Evolutionary conservation across 2,329 filamentous ascomycete species (phyloP), one percentile per base, ranked within the genome.

Genomic region (Curvularia lunata): DNA sequence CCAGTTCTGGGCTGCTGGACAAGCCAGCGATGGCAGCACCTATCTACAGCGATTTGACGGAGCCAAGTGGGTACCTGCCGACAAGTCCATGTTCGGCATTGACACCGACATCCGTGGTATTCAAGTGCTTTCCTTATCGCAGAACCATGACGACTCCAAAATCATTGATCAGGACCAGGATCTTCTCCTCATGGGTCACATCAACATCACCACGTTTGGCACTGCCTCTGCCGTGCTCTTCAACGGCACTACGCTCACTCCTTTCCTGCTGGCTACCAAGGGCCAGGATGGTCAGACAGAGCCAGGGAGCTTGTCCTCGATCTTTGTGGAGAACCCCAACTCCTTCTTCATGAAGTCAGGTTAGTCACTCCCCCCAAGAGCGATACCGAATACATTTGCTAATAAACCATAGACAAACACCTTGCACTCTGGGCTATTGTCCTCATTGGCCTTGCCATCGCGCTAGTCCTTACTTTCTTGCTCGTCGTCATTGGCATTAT

Each of bases 11-110:
- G 86, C 91, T 48, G 85, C 91, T 21, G 96, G 96, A 41, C 87
- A 84, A 56, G 84, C 85, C 12, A 80, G 81, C 18, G 87, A 90
- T 70, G 87, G 87, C 21, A 88, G 88, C 0, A 82, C 87, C 27
- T 98, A 90, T 76, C 79, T 99, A 45, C 88, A 93, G 80, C 92
- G 93, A 72, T 96, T 90, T 69, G 87, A 96, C 70, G 90, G 90
- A 37, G 82, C 82, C 37, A 83, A 83, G 40, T 97, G 92, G 88
- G 83, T 83, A 45, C 82, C 86, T 8, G 85, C 89, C n/a, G 82
- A 84, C 3, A 47, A 48, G 8, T 77, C 83, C 2, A 54, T 72
- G 30, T 85, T 98, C 21, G 86, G 85, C 9, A 72, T 82, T 1
- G 84, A 84, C 19, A 92, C 91, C 1, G 80, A 83, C 19, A 88